Evolutionary conservation across 148 eudicot species (phyloP), one percentile per base, ranked within the genome.

Genomic region (Amaranthus cruentus): DNA sequence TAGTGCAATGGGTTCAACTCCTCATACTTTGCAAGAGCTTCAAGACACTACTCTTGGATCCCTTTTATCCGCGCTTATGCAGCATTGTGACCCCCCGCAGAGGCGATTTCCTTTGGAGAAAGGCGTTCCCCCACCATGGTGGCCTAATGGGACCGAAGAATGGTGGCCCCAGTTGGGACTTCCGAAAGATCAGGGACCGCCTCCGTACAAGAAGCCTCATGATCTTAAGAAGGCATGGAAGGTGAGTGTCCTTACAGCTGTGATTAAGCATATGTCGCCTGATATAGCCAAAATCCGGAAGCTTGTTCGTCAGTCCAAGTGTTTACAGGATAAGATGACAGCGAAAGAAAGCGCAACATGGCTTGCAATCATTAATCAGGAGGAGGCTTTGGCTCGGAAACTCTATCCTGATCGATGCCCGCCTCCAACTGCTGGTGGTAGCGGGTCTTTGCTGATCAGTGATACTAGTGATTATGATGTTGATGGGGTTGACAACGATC

Each of bases 11-110:
- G 74, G 76, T 2, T 72, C 87, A 0, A 73, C 87, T 6, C 85
- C 85, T 50, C 90, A 83, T 56, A 80, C 86, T 14, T 66, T 87
- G 68, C 88, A 83, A 66, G 90, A 87, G 75, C 88, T 87, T 2
- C 90, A 87, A 58, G 90, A 87, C 75, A 87, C 90, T 4, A 87
- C 90, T 0, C 87, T 87, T 1, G 90, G 90, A 2, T 87, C 90
- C 1, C 88, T 87, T 4, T 74, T 87, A 48, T 87, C 90, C 0
- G 88, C 90, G 47, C 70, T 87, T 18, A 84, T 87, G 90, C 90
- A 87, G 47, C 90, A 87, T 62, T 87, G 90, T 75, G 84, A 84
- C 42, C 90, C 90, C 0, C 88, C 90, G 0, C 90, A 87, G 69
- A 83, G 90, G 79, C 83, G 90, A 46, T 87, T 84, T 28, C 90